Evolutionary conservation across 1,284 basidiomycete species (phyloP), one percentile per base, ranked within the genome.

Genomic region (Macrocystidia cucumis): DNA sequence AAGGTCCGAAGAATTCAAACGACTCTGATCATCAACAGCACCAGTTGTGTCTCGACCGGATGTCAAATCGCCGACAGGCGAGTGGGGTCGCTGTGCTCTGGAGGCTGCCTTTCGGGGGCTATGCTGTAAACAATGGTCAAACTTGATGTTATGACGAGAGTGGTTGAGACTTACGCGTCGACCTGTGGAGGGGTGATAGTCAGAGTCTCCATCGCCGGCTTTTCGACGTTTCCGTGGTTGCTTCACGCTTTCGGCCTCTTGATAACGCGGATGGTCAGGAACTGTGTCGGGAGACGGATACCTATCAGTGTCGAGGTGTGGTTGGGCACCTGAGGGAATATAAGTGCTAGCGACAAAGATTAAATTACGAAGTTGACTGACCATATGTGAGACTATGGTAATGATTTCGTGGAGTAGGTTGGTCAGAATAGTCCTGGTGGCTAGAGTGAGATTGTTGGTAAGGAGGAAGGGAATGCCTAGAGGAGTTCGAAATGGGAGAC

Each of bases 1-100:
- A 36, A 88, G 57, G 62, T 88, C 85, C 14, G 85, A 84, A 13
- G 83, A 83, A 4, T 59, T 58, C 11, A 73, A 58, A 28, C 60
- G 65, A 32, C 69, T 67, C 32, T 76, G 70, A 37, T 79, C 57
- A 31, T 48, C 51, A n/a, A 41, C 37, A 26, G 13, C 22, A 34
- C 35, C 16, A 35, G 32, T 5, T 40, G 39, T 8, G 23, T 25
- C 12, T 38, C 37, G 22, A 32, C 42, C 13, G 39, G 28, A 8
- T 46, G 37, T 18, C 37, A 42, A 29, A 19, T 38, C 39, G 34
- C 28, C 36, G 27, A 27, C 24, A 26, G 43, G 41, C 8, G 51
- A 45, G 1, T 33, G 38, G 8, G 29, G 27, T 22, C 41, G 41
- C 26, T 54, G 53, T 14, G 34, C 30, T 34, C 44, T 44, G 9